Percentiles rank a stretch among this genome's conserved stretches.
Evolutionary conservation across 1,139 yeast species (phyloP).

Genomic region (Zhuliangozyma parablackwelliae): DNA sequence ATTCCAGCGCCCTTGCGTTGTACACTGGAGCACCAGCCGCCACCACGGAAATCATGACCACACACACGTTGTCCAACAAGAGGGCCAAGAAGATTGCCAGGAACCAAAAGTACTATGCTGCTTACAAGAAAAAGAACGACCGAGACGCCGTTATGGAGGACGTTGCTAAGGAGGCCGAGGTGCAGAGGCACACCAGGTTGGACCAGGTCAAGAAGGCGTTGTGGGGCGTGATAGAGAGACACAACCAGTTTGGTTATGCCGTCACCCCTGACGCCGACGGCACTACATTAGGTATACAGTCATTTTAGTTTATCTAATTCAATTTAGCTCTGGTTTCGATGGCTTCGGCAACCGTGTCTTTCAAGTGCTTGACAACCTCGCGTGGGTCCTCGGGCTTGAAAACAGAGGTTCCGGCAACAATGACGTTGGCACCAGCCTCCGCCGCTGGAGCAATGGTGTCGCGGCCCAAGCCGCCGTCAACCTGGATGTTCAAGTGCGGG

Average conservation of each 20-base stretch:
- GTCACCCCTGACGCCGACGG: conserved; percentile 58
- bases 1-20: conserved; percentile 63
- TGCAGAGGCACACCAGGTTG: conserved; percentile 29
- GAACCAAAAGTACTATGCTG: conserved; percentile 64
- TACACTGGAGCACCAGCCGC: conserved; percentile 42
- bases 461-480: conserved; percentile 93
- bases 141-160: conserved; percentile 47
- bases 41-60: conserved; percentile 44
- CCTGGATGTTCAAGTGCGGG: conserved; percentile 85
- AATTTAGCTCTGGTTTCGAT: conserved; percentile 7
- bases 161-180: conserved; percentile 29
- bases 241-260: conserved; percentile 36
- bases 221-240: conserved; percentile 64
- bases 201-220: conserved; percentile 60
- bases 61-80: conserved; percentile 68
- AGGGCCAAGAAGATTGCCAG: conserved; percentile 79
- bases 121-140: conserved; percentile 45
- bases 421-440: conserved; percentile 93
- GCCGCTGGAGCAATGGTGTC: conserved; percentile 84
- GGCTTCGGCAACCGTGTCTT: conserved; percentile 48
- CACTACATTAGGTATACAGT: conserved; percentile 78
- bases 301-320: conserved; percentile 22
- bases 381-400: conserved; percentile 78
- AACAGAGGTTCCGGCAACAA: conserved; percentile 96
- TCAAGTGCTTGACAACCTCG: conserved; percentile 64